Evolutionary conservation across 257 asterid species (phyloP).

Genomic region (Nemophila menziesii): DNA sequence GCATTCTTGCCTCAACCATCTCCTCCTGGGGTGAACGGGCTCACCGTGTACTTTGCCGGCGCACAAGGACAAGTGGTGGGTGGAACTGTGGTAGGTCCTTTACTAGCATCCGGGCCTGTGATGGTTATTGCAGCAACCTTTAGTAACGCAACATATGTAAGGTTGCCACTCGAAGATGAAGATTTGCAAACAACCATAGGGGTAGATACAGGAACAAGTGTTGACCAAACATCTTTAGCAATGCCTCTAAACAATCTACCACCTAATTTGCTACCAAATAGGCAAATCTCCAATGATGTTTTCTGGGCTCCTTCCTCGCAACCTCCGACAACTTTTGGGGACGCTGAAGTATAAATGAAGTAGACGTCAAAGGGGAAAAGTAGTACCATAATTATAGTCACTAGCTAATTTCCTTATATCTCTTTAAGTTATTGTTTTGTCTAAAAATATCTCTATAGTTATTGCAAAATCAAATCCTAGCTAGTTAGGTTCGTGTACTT

Average conservation of each 20-base stretch:
- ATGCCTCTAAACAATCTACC: constrained; percentile 28
- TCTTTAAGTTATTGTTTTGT: too few relatives aligned
- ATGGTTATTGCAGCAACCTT: constrained; percentile 75
- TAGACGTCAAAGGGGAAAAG: not conserved
- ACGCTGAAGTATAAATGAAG: not conserved
- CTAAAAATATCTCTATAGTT: too few relatives aligned
- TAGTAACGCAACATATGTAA: constrained; percentile 54
- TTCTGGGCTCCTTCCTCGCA: constrained; percentile 58
- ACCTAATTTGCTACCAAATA: constrained; percentile 34
- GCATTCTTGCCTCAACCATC: constrained; percentile 57
- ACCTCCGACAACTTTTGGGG: constrained; percentile 35
- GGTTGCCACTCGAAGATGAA: constrained; percentile 57
- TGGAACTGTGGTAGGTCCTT: constrained; percentile 49
- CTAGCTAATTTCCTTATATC: not conserved
- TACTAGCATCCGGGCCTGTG: constrained; percentile 70
- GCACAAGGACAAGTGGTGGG: constrained; percentile 81
- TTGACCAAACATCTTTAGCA: constrained; percentile 17
- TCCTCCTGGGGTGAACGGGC: constrained; percentile 47
- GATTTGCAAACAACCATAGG: constrained; percentile 13
- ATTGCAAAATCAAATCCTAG: too few relatives aligned
- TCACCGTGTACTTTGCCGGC: constrained; percentile 61
- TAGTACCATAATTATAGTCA: not conserved
- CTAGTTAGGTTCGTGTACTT: too few relatives aligned
- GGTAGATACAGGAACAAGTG: constrained; percentile 9
- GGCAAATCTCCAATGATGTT: constrained; percentile 41